Evolutionary conservation across 192 early-diverging fungal species (phyloP), one percentile per base, ranked within the genome.

Genomic region (Piromyces sp.): DNA sequence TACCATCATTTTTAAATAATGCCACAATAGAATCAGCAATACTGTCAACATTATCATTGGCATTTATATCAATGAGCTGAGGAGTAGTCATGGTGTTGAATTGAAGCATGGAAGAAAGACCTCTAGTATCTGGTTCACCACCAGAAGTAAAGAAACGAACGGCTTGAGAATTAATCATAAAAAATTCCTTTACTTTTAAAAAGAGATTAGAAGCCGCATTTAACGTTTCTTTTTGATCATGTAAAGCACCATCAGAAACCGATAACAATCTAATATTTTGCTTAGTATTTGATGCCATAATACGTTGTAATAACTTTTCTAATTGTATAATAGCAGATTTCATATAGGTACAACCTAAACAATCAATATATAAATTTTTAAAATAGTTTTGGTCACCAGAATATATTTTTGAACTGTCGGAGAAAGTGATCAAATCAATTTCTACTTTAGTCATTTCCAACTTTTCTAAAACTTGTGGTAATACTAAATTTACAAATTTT

Each of bases 31-130:
- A 22, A 4, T 51, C 42, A 3, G 42, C 42, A 51, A 51, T 51
- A 1, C 19, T 22, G 1, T 51, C 42, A 22, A 22, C 3, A 22
- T 1, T 2, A 51, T 17, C 15, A 22, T 0, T 4, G 6, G 15
- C 15, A 22, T 51, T 2, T 22, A 51, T 51, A 51, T 51, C 42
- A 51, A 51, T 22, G 3, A 51, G 19, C 5, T 51, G 6, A 22
- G 17, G 42, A 22, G 0, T 5, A 17, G 42, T 22, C 1, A 51
- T 22, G 0, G 17, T 86, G 13, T 86, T 82, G 5, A 84, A 31
- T 80, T 85, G 85, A 13, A 85, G 84, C 30, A 85, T 37, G 0
- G 85, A 84, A 9, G 80, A 86, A 26, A 85, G 51, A 17, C 84
- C 85, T 15, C 85, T 79, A 0, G 85, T 85, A 78, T 85, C 84